Evolutionary conservation across 371 early-diverging fungal species (phyloP), one percentile per base, ranked within the genome.

Genomic region (Capillidium heterosporum): DNA sequence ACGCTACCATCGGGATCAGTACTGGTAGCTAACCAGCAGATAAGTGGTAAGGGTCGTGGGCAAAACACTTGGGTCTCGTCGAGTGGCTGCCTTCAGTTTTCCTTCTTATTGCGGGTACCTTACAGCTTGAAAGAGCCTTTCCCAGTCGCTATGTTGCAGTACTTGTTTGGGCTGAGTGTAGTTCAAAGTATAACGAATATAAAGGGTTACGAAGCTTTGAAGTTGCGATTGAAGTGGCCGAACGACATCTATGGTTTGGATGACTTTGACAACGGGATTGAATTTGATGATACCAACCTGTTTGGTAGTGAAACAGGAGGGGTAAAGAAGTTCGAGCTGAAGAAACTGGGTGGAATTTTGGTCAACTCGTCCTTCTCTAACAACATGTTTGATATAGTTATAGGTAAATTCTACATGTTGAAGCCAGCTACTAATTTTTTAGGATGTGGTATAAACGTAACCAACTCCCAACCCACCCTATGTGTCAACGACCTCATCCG

Each of bases 41-140:
- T 82, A 3, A 68, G 82, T 19, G 94, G 91, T 10, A 72, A 84
- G 62, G 82, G 82, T 77, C 82, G 95, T 23, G 94, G 94, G 4
- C 72, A 79, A 27, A 95, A 95, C 63, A 73, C 85, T 0, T 96
- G 97, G 97, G 80, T 96, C 2, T 91, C 93, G 21, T 90, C 89
- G 21, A 61, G 72, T 5, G 95, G 95, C 1, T 89, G 91, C 56
- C 69, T 95, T 28, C 87, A 84, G 68, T 95, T 94, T 61, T 85
- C 89, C 1, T 61, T 89, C 57, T 13, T 35, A 35, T 13, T 35
- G 13, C 4, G 35, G 35, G 13, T 35, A 4, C 35, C 35, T 35
- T 35, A 7, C 35, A 13, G 13, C 13, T 35, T 13, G 35, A 4
- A 13, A 13, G 13, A 35, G 4, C 35, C 35, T 7, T 4, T 35